phyloP scores from a whole-genome alignment of 768 basidiomycete genomes.

The Cystoderma amianthinum region DNA sequence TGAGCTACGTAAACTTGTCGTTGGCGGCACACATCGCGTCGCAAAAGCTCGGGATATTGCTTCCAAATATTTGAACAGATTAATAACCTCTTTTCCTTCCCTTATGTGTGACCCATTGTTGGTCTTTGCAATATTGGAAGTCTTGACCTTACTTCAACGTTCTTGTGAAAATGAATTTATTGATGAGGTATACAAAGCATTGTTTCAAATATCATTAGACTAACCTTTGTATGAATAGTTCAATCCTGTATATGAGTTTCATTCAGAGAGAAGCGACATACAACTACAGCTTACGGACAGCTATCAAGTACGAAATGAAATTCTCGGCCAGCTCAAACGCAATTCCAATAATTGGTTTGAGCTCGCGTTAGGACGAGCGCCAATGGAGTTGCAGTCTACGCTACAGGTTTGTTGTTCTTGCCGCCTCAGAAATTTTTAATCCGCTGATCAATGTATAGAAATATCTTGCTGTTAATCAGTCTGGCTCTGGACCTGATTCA shows the following conservation, averaged over 20 bases:
- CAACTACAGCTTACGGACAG: conserved; percentile 80
- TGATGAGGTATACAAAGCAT: conserved; percentile 68
- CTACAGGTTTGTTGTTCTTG: conserved; percentile 56
- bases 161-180: conserved; percentile 87
- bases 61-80: conserved; percentile 72
- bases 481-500: conserved; percentile 59
- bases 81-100: conserved; percentile 90
- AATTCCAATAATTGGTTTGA: conserved; percentile 83
- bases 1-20: conserved; percentile 71
- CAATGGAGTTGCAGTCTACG: conserved; percentile 87
- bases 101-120: conserved; percentile 87
- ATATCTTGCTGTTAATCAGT: conserved; percentile 78
- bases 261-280: conserved; percentile 70
- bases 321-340: conserved; percentile 66
- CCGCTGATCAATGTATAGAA: conserved; percentile 50
- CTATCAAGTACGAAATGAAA: conserved; percentile 79
- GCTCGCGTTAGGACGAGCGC: conserved; percentile 79
- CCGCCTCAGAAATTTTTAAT: conserved; percentile 4
- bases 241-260: conserved; percentile 80
- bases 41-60: conserved; percentile 79
- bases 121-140: conserved; percentile 86
- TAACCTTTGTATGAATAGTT: conserved; percentile 43
- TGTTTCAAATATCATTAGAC: background rate
- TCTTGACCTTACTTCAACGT: conserved; percentile 80
- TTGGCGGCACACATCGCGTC: conserved; percentile 77